A percentile compares a stretch with the other conserved stretches of the same genome.
Evolutionary conservation across 106 monocot species (phyloP).

Genomic region (Platanthera zijinensis): DNA sequence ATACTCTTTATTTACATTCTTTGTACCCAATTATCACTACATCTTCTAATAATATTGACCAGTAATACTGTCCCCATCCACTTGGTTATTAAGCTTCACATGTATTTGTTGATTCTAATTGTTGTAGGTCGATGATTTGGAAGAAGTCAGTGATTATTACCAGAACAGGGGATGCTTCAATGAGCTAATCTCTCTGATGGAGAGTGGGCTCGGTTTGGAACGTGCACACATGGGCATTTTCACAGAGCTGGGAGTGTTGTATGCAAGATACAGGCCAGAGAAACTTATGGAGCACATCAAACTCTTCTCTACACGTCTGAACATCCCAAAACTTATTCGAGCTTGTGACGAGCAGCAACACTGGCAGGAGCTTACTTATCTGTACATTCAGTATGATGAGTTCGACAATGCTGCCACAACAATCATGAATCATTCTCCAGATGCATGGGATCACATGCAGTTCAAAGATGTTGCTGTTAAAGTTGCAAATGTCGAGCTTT

Average conservation of each 20-base stretch:
- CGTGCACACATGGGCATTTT: conserved; percentile 99
- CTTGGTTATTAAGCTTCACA: not conserved
- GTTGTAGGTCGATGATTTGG: conserved; percentile 90
- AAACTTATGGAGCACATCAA: conserved; percentile 99
- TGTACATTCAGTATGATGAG: conserved; percentile 96
- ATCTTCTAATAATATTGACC: too few relatives aligned
- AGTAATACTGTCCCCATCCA: not conserved
- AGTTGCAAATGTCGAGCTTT: conserved; percentile 96
- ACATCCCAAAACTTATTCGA: conserved; percentile 94
- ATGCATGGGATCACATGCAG: conserved; percentile 99
- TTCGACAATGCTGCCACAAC: conserved; percentile 98
- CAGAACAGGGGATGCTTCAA: conserved; percentile 99
- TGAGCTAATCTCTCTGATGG: conserved; percentile 97
- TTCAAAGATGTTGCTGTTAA: conserved; percentile 92
- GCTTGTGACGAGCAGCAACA: conserved; percentile 96
- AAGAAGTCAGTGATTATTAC: conserved; percentile 95
- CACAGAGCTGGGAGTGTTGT: conserved; percentile 91
- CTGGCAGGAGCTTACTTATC: conserved; percentile 92
- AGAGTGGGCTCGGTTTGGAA: conserved; percentile 94
- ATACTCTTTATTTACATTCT: too few relatives aligned
- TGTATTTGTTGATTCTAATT: not conserved
- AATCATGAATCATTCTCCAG: conserved; percentile 98
- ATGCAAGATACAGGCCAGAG: conserved; percentile 88
- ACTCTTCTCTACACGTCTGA: conserved; percentile 86
- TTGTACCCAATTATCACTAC: too few relatives aligned